Base-by-base conservation (phyloP, 768 basidiomycete genomes). In the Clavaria fumosa region DNA sequence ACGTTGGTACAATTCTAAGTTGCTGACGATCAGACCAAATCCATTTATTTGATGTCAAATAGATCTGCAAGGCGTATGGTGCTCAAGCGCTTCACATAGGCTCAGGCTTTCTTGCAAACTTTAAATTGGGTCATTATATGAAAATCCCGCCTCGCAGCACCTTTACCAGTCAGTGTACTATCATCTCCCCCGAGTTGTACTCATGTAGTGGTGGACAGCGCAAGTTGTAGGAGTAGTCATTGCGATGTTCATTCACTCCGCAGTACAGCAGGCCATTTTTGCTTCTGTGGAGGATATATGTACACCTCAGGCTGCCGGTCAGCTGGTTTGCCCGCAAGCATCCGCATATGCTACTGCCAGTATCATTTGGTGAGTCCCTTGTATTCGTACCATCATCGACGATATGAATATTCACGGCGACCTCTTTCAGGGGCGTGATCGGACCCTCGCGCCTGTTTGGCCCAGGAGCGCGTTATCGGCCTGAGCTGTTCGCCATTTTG, bases 71-170 rank as follows among this genome's bases (percentile, higher is more conserved):
- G 83, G 60, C 60, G 63, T 10, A 64, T 69, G 46, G 69, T 69
- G 15, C 75, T 65, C 52, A 67, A 69, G 39, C 66, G 73, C 5
- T 65, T 69, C 18, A 57, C 56, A 38, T 80, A 86, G 52, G 75
- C 75, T 0, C 57, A 79, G 38, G 57, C 62, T 18, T 28, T 28
- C 26, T 28, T 14, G 9, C 26, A 28, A 14, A 84, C 50, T 62
- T 89, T 49, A 91, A 91, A 58, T 69, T 88, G 31, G 85, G 80
- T 17, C 82, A 86, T 53, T 89, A 89, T 59, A 82, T 83, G 79
- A 89, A 90, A 62, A 63, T 90, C 31, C 82, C 83, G 5, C 88
- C 85, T 33, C 72, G 81, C 40, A 60, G 72, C 45, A 82, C 85
- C 69, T 90, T 91, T 61, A 24, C 49, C 26, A n/a, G n/a, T n/a